Evolutionary conservation across 345 rosid genomes (phyloP).

Genomic region (Clausena lansium): DNA sequence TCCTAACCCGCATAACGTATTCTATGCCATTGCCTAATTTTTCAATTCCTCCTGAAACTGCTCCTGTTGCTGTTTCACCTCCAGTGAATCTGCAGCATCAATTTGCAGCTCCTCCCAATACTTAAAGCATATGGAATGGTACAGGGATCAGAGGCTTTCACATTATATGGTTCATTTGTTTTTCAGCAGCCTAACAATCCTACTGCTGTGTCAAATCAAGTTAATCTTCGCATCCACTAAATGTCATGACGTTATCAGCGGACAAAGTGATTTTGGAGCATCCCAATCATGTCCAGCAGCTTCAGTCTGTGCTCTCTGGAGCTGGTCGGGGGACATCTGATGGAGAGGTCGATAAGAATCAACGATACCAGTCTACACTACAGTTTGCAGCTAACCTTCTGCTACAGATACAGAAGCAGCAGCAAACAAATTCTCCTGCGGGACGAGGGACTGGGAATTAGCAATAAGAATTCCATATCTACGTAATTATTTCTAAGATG

Average conservation of each 20-base stretch:
- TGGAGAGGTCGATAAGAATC: constrained; percentile 71
- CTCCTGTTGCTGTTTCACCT: constrained; percentile 51
- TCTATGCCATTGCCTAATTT: constrained; percentile 37
- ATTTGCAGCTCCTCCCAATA: constrained; percentile 37
- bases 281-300: constrained; percentile 50
- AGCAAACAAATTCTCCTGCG: constrained; percentile 36
- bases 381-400: constrained; percentile 93
- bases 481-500: constrained; percentile 36
- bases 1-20: too few species aligned
- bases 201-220: constrained; percentile 42
- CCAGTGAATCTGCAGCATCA: constrained; percentile 59
- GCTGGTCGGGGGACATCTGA: constrained; percentile 49
- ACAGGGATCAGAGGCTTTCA: constrained; percentile 44
- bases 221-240: constrained; percentile 46
- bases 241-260: constrained; percentile 35
- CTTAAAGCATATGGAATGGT: constrained; percentile 39
- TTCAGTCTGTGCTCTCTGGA: constrained; percentile 48
- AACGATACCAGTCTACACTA: constrained; percentile 84
- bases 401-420: constrained; percentile 75
- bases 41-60: constrained; percentile 46
- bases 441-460: constrained; percentile 43
- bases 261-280: constrained; percentile 43
- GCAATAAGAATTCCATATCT: constrained; percentile 19
- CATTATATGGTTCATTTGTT: constrained; percentile 36
- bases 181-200: constrained; percentile 42